Evolutionary conservation across 2,329 filamentous ascomycete genomes (phyloP).

Genomic region (Hypoxylon sp.): DNA sequence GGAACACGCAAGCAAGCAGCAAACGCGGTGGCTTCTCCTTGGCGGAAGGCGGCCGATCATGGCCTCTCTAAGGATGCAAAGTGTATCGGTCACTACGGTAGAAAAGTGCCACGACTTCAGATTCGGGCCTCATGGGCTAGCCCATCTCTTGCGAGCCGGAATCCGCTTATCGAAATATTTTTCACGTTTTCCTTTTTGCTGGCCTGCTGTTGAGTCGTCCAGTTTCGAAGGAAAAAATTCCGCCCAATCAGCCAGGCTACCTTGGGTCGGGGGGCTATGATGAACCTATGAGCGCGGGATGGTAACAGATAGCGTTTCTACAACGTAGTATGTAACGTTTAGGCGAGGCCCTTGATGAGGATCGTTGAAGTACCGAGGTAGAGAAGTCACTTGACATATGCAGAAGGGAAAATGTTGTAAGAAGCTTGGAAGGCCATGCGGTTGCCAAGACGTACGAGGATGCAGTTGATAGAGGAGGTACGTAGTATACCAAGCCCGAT

Average conservation of each 20-base stretch:
- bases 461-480: slow-evolving; percentile 37
- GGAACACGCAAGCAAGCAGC: slow-evolving; percentile 33
- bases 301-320: slow-evolving; percentile 36
- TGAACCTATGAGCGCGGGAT: slow-evolving; percentile 38
- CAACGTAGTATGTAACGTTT: slow-evolving; percentile 44
- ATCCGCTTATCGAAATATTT: slow-evolving; percentile 26
- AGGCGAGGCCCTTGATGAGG: slow-evolving; percentile 36
- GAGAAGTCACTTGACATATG: slow-evolving; percentile 32
- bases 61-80: slow-evolving; percentile 35
- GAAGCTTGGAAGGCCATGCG: slow-evolving; percentile 32
- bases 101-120: slow-evolving; percentile 39
- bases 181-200: slow-evolving; percentile 16
- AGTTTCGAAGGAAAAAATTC: slow-evolving; percentile 23
- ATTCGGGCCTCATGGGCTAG: slow-evolving; percentile 28
- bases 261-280: slow-evolving; percentile 24
- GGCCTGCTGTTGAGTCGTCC: slow-evolving; percentile 25
- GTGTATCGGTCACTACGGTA: slow-evolving; percentile 29
- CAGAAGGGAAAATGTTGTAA: slow-evolving; percentile 30
- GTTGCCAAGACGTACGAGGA: slow-evolving; percentile 39
- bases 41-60: slow-evolving; percentile 38
- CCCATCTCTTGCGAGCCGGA: slow-evolving; percentile 34
- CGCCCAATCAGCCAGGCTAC: slow-evolving; percentile 33
- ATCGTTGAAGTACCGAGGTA: slow-evolving; percentile 41
- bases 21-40: slow-evolving; percentile 41
- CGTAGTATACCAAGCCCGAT: slow-evolving; percentile 35